Conservation (phyloP, 371 early-diverging fungal genomes). For the Blakeslea trispora region DNA sequence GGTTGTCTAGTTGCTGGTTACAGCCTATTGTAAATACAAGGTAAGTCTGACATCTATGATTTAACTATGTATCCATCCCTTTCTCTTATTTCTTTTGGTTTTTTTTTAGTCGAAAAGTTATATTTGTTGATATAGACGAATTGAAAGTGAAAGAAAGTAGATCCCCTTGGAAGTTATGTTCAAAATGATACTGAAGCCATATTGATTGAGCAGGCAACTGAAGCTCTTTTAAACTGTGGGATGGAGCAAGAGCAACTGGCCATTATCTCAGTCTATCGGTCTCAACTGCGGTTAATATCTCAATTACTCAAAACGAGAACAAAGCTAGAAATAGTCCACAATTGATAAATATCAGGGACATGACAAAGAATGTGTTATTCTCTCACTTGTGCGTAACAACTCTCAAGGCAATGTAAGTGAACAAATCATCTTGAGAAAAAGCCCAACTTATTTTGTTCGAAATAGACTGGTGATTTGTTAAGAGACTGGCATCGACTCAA, state of each 20-base stretch:
- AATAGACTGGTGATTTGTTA: slow-evolving; percentile 82
- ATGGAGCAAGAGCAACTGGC: slow-evolving; percentile 69
- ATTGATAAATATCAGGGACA: slow-evolving; percentile 94
- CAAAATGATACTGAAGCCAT: slow-evolving; percentile 74
- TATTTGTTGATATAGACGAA: slow-evolving; percentile 85
- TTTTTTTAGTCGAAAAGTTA: slow-evolving; percentile 54
- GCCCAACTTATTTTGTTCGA: no score
- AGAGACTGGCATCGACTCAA: slow-evolving; percentile 95
- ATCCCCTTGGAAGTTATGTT: slow-evolving; percentile 46
- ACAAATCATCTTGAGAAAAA: no score
- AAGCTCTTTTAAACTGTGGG: slow-evolving; percentile 65
- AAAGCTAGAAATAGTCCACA: slow-evolving; percentile 73
- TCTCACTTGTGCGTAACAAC: slow-evolving; percentile 91
- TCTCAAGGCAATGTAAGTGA: slow-evolving; percentile 57
- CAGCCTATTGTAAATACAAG: slow-evolving; percentile 61
- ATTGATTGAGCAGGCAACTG: slow-evolving; percentile 55
- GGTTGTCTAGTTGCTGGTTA: slow-evolving; percentile 63
- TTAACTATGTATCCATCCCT: no score
- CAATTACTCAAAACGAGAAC: slow-evolving; percentile 35
- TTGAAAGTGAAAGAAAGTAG: slow-evolving; percentile 59
- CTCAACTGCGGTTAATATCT: slow-evolving; percentile 75
- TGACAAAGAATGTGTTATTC: slow-evolving; percentile 88
- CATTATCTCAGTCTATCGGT: slow-evolving; percentile 84
- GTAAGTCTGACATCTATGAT: slow-evolving; percentile 27
- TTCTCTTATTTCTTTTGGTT: neutral